Evolutionary conservation across 257 asterid species (phyloP), one percentile per base, ranked within the genome.

Genomic region (Linderniella brevidens): DNA sequence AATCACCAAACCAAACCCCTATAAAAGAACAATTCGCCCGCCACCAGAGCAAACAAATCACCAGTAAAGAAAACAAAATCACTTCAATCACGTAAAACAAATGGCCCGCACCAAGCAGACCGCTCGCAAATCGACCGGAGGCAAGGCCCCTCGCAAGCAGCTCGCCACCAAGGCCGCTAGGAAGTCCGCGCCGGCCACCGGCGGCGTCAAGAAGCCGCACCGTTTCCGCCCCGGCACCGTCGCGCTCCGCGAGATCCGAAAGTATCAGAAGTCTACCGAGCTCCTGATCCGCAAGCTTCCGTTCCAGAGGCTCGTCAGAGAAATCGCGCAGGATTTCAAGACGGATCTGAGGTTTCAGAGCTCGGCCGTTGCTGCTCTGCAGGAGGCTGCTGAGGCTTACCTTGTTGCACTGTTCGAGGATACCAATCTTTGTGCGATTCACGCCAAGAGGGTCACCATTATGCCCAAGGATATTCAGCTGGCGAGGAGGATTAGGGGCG

Each of bases 291-390:
- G 53, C 53, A 49, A 49, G 41, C 53, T 49, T 4, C 53, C 53
- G 1, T 49, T 49, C 53, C 53, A 49, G 41, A 20, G 53, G 44
- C 35, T 51, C 46, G 56, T 51, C 11, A 15, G 56, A 10, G 56
- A 51, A 13, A 51, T 51, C 0, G 56, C 56, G 11, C 56, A 51
- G 56, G 56, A 51, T 37, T 51, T 51, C 56, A 51, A 51, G 56
- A 51, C 56, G 3, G 56, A 51, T 13, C 56, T 51, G 56, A 51
- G 56, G 56, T 51, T 51, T 35, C 56, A 51, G 56, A 51, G 56
- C 56, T 51, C 44, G 16, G 53, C 53, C 18, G 53, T 49, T 19
- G 40, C 53, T 18, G 53, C 53, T 19, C 41, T 49, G 25, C 56
- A 51, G 32, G 56, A 51, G 56, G 56, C 56, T 13, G 56, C 56